Evolutionary conservation across 1,284 basidiomycete species (phyloP).

Genomic region (Agaricales sp.): DNA sequence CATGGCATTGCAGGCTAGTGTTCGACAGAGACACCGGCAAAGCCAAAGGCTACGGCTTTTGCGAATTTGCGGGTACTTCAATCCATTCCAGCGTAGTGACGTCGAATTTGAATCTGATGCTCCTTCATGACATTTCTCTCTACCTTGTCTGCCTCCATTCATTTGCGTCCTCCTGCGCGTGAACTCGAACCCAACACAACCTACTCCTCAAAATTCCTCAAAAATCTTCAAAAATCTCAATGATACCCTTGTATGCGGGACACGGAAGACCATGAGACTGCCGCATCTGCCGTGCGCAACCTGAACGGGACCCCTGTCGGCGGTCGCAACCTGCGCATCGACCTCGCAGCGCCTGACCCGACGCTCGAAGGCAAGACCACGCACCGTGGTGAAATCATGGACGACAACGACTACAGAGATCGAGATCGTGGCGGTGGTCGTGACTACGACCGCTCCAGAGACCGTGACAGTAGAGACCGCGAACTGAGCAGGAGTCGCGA

Average conservation of each 20-base stretch:
- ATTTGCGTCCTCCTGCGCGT: slow-evolving; percentile 2
- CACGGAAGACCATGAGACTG: slow-evolving; percentile 83
- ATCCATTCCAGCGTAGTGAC: slow-evolving; percentile 21
- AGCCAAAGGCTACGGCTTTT: slow-evolving; percentile 95
- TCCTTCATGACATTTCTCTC: slow-evolving; percentile 11
- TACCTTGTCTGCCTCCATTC: slow-evolving; percentile 9
- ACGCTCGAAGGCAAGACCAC: slow-evolving; percentile 41
- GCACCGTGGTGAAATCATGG: slow-evolving; percentile 52
- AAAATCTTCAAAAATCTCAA: slow-evolving; percentile 1
- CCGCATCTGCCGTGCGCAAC: slow-evolving; percentile 68
- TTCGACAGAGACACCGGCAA: slow-evolving; percentile 95
- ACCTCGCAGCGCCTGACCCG: slow-evolving; percentile 44
- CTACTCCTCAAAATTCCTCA: slow-evolving; percentile 4
- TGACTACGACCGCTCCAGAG: not conserved
- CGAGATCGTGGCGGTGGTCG: slow-evolving; percentile 26
- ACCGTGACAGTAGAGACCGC: slow-evolving; percentile 13
- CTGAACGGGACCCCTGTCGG: slow-evolving; percentile 64
- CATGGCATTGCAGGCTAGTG: slow-evolving; percentile 58
- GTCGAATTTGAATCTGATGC: slow-evolving; percentile 28
- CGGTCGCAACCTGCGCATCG: slow-evolving; percentile 64
- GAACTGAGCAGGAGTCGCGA: slow-evolving; percentile 26
- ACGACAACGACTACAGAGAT: slow-evolving; percentile 32
- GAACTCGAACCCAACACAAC: slow-evolving; percentile 10
- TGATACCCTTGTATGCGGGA: too few species aligned
- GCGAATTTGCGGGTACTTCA: slow-evolving; percentile 86